Conservation (phyloP, 495 filamentous ascomycete species). For the Clavariopsis aquatica region DNA sequence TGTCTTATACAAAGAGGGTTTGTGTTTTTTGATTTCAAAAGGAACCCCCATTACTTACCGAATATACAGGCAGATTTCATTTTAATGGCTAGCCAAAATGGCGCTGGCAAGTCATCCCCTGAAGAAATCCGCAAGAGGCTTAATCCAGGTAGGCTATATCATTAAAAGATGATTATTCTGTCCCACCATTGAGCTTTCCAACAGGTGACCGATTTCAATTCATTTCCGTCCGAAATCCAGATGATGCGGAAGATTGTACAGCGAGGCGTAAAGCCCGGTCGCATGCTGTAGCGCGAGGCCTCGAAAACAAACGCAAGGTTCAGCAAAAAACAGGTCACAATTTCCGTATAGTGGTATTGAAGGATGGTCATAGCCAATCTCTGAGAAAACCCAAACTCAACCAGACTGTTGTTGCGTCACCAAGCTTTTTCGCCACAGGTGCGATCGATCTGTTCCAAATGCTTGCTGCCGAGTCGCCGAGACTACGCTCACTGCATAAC, state of each 20-base stretch:
- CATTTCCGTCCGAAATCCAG: slow-evolving; percentile 39
- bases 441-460: slow-evolving; percentile 40
- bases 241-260: slow-evolving; percentile 20
- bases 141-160: slow-evolving; percentile 2
- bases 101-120: neutral
- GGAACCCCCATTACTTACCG: too few species aligned
- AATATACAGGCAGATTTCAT: too few species aligned
- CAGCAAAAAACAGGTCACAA: slow-evolving; percentile 41
- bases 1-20: neutral
- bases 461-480: slow-evolving; percentile 43
- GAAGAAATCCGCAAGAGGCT: slow-evolving; percentile 5
- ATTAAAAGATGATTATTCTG: neutral
- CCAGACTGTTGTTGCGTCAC: slow-evolving; percentile 8
- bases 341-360: slow-evolving; percentile 34
- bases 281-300: slow-evolving; percentile 43
- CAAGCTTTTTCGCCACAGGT: slow-evolving; percentile 5
- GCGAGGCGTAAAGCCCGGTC: slow-evolving; percentile 42
- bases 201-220: slow-evolving; percentile 39
- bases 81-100: neutral
- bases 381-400: neutral
- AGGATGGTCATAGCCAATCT: neutral
- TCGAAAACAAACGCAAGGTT: slow-evolving; percentile 44
- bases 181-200: neutral
- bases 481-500: slow-evolving; percentile 40
- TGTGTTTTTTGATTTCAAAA: neutral